These are phyloP conservation scores for Lasiosphaeriaceae sp. DNA, from an alignment of 495 filamentous ascomycete species.

Conservation along the genomic window DNA sequence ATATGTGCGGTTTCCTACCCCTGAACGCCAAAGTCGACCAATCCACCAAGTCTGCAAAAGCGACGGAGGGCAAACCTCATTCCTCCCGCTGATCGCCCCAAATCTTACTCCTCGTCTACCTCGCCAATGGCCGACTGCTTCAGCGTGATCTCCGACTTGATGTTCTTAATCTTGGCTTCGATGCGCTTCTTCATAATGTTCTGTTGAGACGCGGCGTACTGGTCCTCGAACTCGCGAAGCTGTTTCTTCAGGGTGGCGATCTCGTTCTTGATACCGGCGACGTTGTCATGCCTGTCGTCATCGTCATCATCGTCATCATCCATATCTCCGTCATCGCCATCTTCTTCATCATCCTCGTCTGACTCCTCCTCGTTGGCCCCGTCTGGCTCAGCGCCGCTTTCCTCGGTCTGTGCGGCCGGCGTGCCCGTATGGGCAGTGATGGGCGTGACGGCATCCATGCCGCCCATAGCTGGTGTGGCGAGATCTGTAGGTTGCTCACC, in stretches of 20 bases:
- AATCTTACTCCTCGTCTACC: conserved; percentile 36
- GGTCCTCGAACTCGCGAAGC: conserved; percentile 31
- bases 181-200: conserved; percentile 51
- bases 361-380: conserved; percentile 46
- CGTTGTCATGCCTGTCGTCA: conserved; percentile 40
- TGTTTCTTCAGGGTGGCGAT: conserved; percentile 52
- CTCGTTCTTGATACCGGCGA: conserved; percentile 47
- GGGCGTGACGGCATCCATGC: conserved; percentile 36
- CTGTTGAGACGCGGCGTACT: conserved; percentile 36
- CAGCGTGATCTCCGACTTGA: conserved; percentile 53
- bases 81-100: neutral
- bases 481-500: conserved; percentile 19
- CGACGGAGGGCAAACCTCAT: too few relatives aligned
- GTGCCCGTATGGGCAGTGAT: conserved; percentile 30
- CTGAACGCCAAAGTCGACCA: too few relatives aligned
- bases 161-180: conserved; percentile 47
- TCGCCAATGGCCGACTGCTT: conserved; percentile 53
- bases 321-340: conserved; percentile 46
- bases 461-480: conserved; percentile 30
- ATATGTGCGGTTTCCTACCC: too few relatives aligned
- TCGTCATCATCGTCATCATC: conserved; percentile 45
- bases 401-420: conserved; percentile 24
- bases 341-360: conserved; percentile 41
- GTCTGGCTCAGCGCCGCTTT: conserved; percentile 36
- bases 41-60: too few relatives aligned